phyloP scores from a whole-genome alignment of 2,329 filamentous ascomycete genomes.

The Fusarium miscanthi region DNA sequence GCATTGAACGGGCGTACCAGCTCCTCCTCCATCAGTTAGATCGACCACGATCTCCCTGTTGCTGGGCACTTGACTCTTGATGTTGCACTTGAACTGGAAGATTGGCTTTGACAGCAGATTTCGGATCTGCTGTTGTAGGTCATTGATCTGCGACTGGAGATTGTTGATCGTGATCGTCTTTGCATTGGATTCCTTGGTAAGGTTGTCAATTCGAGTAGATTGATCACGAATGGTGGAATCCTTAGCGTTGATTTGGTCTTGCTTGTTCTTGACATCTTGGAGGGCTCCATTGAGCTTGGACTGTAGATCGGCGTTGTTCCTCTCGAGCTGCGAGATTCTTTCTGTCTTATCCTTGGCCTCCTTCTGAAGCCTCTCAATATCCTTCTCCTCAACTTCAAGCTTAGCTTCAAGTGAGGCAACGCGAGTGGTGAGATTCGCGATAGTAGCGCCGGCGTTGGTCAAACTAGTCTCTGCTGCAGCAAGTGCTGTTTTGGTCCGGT shows the following conservation, averaged over 20 bases:
- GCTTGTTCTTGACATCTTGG: not conserved
- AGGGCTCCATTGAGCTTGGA: not conserved
- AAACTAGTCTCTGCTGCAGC: not conserved
- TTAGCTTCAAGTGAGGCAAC: not conserved
- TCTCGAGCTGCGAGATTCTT: not conserved
- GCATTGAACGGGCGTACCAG: not conserved
- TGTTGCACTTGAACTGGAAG: not conserved
- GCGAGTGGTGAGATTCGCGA: not conserved
- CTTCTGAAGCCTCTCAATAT: not conserved
- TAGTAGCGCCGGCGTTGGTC: not conserved
- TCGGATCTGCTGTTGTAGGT: not conserved
- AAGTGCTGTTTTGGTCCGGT: not conserved
- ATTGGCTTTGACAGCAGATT: not conserved
- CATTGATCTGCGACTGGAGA: not conserved
- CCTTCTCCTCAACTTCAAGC: not conserved
- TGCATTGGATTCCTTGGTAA: not conserved
- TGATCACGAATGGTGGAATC: not conserved
- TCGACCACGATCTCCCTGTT: conserved; percentile 1
- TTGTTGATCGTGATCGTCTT: not conserved
- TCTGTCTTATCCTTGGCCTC: not conserved
- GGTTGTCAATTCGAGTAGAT: not conserved
- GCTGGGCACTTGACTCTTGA: not conserved
- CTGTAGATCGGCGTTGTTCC: not conserved
- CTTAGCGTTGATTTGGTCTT: not conserved
- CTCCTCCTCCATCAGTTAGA: not conserved